phyloP scores from a whole-genome alignment of 2,329 filamentous ascomycete species.

The Cladosporium sp. region DNA sequence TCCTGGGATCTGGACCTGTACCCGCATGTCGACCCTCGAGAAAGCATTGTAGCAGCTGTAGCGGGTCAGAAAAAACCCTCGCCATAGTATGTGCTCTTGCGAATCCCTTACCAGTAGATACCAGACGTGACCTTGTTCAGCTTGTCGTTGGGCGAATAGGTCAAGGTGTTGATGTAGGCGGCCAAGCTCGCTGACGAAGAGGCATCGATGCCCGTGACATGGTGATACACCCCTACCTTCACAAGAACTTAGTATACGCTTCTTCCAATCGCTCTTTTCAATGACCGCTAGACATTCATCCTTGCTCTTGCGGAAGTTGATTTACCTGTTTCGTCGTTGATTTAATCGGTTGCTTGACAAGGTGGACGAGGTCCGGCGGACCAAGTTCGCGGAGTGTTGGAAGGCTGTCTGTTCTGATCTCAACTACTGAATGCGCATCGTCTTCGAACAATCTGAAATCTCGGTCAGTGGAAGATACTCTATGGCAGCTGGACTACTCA shows the following conservation, averaged over 20 bases:
- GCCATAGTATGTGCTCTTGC: background rate
- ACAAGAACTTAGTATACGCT: constrained; percentile 11
- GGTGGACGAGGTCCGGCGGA: constrained; percentile 89
- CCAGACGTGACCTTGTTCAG: constrained; percentile 87
- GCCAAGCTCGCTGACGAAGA: constrained; percentile 95
- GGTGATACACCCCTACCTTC: constrained; percentile 89
- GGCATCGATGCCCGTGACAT: constrained; percentile 94
- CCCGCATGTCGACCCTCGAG: constrained; percentile 94
- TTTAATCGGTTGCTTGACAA: constrained; percentile 69
- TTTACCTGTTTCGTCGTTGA: constrained; percentile 51
- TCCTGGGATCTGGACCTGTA: constrained; percentile 94
- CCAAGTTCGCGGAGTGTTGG: constrained; percentile 83
- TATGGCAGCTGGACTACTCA: constrained; percentile 15
- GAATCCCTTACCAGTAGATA: constrained; percentile 69
- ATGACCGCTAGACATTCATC: no score
- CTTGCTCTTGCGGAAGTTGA: constrained; percentile 5
- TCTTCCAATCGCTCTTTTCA: background rate
- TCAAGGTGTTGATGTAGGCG: constrained; percentile 96
- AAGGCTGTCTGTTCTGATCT: constrained; percentile 85
- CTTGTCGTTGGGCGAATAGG: constrained; percentile 79
- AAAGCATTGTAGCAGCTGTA: constrained; percentile 94
- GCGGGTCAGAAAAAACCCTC: constrained; percentile 25
- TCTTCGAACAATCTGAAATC: constrained; percentile 79
- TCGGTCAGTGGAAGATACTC: no score
- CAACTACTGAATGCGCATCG: constrained; percentile 82